Base-by-base conservation (phyloP, 169 alveolate species). In the Eimeria acervulina region DNA sequence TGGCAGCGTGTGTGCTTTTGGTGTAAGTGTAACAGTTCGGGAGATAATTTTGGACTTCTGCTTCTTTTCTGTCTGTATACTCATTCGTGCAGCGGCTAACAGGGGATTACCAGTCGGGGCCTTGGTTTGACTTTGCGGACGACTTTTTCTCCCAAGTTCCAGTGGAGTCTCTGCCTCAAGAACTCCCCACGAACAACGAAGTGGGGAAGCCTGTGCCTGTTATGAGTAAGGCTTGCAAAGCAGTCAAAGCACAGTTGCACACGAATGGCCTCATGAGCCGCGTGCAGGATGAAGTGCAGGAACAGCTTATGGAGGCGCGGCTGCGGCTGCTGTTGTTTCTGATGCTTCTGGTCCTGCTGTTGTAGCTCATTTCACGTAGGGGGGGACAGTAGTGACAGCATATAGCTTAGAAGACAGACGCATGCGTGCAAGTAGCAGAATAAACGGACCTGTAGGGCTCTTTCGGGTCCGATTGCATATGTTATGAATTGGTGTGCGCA, bases 61-160 rank as follows among this genome's bases (percentile, higher is more conserved):
- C n/a, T 70, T 47, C 26, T 17, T 70, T 0, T 33, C 51, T 70
- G 81, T 19, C 17, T 19, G 28, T 44, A 31, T 31, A 15, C 33
- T 15, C 40, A 70, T 70, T 47, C 81, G 33, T 42, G 88, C 63
- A 78, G 88, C 33, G 88, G 66, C n/a, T 38, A 23, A n/a, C 42
- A n/a, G 88, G 88, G 23, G 93, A 55, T 1, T 3, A 59, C n/a
- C 81, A 87, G 21, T n/a, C 66, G 44, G 93, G 93, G n/a, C 93
- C 93, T 12, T 87, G 78, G 93, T 87, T 87, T 87, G 93, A 87
- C 31, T 87, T 87, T 59, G 31, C 93, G 28, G 93, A 87, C 13
- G 93, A 87, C 19, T 87, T 61, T 38, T 87, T 87, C 31, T 23
- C 66, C 15, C 59, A 59, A n/a, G 42, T 63, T 28, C 93, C 42